Conservation (phyloP, 805 yeast genomes). For the Lachancea sp. region DNA sequence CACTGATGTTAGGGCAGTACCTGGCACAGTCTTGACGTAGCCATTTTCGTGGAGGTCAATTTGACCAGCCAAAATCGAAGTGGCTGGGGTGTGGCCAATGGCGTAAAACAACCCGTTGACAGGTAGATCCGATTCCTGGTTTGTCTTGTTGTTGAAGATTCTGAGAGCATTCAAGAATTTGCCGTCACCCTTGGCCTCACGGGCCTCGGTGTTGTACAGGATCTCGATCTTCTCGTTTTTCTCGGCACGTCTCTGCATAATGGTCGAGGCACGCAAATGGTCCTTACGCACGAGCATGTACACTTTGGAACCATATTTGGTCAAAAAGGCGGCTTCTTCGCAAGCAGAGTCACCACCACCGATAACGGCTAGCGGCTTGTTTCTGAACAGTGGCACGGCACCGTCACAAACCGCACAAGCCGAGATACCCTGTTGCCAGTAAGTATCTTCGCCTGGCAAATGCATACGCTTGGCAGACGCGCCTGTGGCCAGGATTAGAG, state of each 20-base stretch:
- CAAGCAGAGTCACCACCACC: slow-evolving; percentile 99
- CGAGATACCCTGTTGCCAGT: slow-evolving; percentile 99
- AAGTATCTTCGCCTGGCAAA: slow-evolving; percentile 93
- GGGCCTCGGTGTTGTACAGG: slow-evolving; percentile 75
- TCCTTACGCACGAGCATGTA: slow-evolving; percentile 91
- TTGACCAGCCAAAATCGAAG: slow-evolving; percentile 70
- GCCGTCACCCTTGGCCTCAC: slow-evolving; percentile 93
- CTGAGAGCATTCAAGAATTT: slow-evolving; percentile 61
- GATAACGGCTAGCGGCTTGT: slow-evolving; percentile 93
- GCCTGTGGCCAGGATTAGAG: slow-evolving; percentile 92
- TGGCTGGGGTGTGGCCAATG: slow-evolving; percentile 96
- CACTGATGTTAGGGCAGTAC: slow-evolving; percentile 77
- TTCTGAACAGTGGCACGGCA: slow-evolving; percentile 97
- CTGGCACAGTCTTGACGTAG: slow-evolving; percentile 84
- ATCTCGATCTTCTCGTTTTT: slow-evolving; percentile 85
- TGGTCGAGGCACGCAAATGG: slow-evolving; percentile 85
- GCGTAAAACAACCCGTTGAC: slow-evolving; percentile 96
- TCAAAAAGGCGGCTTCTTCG: slow-evolving; percentile 95
- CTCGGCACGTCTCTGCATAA: slow-evolving; percentile 92
- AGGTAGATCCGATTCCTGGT: slow-evolving; percentile 58
- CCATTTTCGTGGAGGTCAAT: slow-evolving; percentile 82
- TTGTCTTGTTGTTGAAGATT: slow-evolving; percentile 66
- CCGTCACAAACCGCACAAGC: slow-evolving; percentile 99
- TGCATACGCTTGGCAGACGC: slow-evolving; percentile 94
- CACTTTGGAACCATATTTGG: slow-evolving; percentile 97